Conservation (phyloP, 345 rosid genomes). For the Aquilaria sinensis region DNA sequence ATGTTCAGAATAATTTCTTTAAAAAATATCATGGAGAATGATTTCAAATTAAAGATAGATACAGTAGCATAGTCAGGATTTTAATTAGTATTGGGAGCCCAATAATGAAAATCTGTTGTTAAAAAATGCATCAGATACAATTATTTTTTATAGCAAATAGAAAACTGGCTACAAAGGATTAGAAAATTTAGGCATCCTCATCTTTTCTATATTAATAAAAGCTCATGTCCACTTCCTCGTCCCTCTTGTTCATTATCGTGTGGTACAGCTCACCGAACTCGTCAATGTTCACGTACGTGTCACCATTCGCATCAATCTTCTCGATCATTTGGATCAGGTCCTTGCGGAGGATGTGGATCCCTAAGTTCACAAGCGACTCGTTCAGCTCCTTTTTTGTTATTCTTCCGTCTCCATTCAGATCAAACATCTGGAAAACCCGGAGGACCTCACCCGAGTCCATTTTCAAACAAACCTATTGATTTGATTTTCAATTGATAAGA, state of each 20-base stretch:
- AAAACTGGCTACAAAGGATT: too few species aligned
- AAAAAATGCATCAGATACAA: too few species aligned
- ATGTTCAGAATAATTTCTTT: too few species aligned
- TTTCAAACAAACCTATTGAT: not conserved
- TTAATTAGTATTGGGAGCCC: too few species aligned
- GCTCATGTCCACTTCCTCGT: constrained; percentile 82
- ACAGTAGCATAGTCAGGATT: too few species aligned
- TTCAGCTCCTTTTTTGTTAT: constrained; percentile 65
- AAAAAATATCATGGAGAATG: too few species aligned
- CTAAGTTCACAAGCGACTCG: constrained; percentile 64
- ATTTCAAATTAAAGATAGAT: too few species aligned
- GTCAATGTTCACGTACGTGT: constrained; percentile 66
- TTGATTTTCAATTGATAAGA: not conserved
- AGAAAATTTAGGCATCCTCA: too few species aligned
- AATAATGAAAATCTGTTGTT: too few species aligned
- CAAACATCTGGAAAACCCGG: constrained; percentile 87
- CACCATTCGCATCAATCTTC: too few species aligned
- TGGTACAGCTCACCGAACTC: constrained; percentile 76
- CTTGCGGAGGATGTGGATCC: constrained; percentile 54
- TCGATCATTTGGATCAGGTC: constrained; percentile 75
- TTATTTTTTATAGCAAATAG: too few species aligned
- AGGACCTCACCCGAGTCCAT: constrained; percentile 72
- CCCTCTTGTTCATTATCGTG: constrained; percentile 76
- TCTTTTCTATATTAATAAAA: too few species aligned
- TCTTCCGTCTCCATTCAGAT: constrained; percentile 79